Percentiles rank a stretch among this genome's conserved stretches.
Evolutionary conservation across 352 stramenopile genomes (phyloP).

Genomic region (Phytophthora pistaciae): DNA sequence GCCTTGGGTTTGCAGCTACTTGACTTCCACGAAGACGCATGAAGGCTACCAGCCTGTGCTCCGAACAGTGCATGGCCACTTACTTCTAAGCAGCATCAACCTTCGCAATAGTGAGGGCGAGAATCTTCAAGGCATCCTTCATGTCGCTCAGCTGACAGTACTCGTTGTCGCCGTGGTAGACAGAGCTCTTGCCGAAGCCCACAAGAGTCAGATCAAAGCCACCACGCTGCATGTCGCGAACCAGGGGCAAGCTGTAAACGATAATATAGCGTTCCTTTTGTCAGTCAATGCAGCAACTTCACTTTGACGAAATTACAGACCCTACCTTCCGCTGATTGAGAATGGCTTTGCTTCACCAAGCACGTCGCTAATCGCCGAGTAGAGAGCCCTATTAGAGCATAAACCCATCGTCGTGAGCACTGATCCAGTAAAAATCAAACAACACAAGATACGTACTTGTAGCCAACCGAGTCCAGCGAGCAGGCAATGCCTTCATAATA

Average conservation of each 20-base stretch:
- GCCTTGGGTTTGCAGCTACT: slow-evolving; percentile 21
- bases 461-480: slow-evolving; percentile 90
- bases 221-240: slow-evolving; percentile 79
- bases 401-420: no score
- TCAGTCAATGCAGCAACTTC: slow-evolving; percentile 11
- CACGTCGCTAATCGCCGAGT: slow-evolving; percentile 80
- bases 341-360: slow-evolving; percentile 89
- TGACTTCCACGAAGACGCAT: slow-evolving; percentile 5
- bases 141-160: slow-evolving; percentile 91
- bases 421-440: not conserved
- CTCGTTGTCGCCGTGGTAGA: slow-evolving; percentile 95
- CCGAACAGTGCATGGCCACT: not conserved
- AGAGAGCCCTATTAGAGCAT: slow-evolving; percentile 54
- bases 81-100: slow-evolving; percentile 51
- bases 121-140: slow-evolving; percentile 88
- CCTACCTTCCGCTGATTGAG: slow-evolving; percentile 91
- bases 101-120: slow-evolving; percentile 84
- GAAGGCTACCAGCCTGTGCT: not conserved
- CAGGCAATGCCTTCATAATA: slow-evolving; percentile 94
- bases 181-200: slow-evolving; percentile 81
- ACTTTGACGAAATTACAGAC: not conserved
- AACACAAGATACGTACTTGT: slow-evolving; percentile 54
- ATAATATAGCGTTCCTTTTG: not conserved
- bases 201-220: slow-evolving; percentile 83
- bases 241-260: slow-evolving; percentile 61